These are phyloP conservation scores for Triticum urartu DNA, from an alignment of 176 grass and related monocot species.

Conservation along the genomic window DNA sequence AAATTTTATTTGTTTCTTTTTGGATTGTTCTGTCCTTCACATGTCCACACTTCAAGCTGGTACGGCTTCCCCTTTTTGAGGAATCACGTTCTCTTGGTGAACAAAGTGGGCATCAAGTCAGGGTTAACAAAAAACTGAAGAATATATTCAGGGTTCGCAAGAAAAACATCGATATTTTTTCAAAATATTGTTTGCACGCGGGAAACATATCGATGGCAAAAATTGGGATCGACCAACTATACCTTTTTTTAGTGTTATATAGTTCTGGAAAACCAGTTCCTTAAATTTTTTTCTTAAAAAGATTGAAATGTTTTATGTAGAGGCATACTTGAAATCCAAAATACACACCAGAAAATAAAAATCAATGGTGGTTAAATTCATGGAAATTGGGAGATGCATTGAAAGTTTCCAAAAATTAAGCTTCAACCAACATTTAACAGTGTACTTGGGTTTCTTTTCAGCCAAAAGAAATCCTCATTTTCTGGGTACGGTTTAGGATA, in stretches of 20 bases:
- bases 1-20: conserved; percentile 29
- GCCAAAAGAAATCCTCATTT: not conserved
- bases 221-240: not conserved
- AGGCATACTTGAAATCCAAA: conserved; percentile 2
- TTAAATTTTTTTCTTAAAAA: not conserved
- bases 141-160: not conserved
- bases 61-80: not conserved
- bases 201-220: not conserved
- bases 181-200: not conserved
- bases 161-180: not conserved
- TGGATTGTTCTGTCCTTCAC: conserved; percentile 19
- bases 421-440: conserved; percentile 1
- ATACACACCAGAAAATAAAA: not conserved
- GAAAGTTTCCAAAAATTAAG: not conserved
- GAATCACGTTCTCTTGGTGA: not conserved
- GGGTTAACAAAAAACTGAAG: too few species aligned
- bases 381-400: not conserved
- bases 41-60: not conserved
- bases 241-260: not conserved
- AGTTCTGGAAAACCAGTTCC: not conserved
- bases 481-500: not conserved
- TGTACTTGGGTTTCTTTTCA: not conserved
- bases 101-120: not conserved
- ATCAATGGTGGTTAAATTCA: not conserved
- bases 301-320: not conserved